phyloP scores from a whole-genome alignment of 2,329 filamentous ascomycete species.

The Emmonsiellopsis sp. region DNA sequence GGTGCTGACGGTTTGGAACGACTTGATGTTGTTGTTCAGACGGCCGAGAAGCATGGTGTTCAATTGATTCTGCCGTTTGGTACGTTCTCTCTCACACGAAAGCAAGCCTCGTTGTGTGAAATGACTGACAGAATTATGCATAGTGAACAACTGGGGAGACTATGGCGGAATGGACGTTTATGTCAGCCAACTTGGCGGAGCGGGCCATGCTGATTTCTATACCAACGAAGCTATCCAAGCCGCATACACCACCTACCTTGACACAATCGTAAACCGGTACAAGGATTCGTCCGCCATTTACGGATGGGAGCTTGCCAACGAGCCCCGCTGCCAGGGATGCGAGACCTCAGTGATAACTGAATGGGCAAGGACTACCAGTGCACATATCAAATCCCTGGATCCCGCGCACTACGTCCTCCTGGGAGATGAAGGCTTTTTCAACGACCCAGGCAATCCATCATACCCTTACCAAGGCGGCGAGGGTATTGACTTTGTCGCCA shows the following conservation, averaged over 20 bases:
- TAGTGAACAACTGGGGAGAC: constrained; percentile 63
- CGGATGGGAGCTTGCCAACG: constrained; percentile 61
- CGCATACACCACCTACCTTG: constrained; percentile 56
- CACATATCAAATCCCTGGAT: constrained; percentile 57
- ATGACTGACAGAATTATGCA: constrained; percentile 28
- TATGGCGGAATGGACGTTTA: constrained; percentile 58
- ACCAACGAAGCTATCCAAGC: constrained; percentile 44
- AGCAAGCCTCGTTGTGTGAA: not conserved
- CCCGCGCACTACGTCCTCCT: constrained; percentile 52
- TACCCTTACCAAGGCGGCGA: constrained; percentile 46
- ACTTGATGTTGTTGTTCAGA: constrained; percentile 55
- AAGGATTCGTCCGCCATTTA: constrained; percentile 51
- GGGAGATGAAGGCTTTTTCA: constrained; percentile 55
- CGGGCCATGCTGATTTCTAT: constrained; percentile 47
- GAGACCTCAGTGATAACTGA: constrained; percentile 47
- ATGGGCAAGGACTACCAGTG: constrained; percentile 50
- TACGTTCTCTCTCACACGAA: constrained; percentile 2
- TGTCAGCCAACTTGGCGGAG: constrained; percentile 45
- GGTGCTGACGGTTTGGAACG: constrained; percentile 54
- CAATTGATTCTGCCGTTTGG: constrained; percentile 44
- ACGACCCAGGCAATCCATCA: constrained; percentile 37
- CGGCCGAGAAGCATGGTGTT: constrained; percentile 51
- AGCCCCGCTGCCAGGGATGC: constrained; percentile 56
- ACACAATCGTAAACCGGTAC: constrained; percentile 51
- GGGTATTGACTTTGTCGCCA: constrained; percentile 44